Percentiles rank a stretch among this genome's conserved stretches.
phyloP scores from a whole-genome alignment of 352 stramenopile species.

The Globisporangium sylvaticum region DNA sequence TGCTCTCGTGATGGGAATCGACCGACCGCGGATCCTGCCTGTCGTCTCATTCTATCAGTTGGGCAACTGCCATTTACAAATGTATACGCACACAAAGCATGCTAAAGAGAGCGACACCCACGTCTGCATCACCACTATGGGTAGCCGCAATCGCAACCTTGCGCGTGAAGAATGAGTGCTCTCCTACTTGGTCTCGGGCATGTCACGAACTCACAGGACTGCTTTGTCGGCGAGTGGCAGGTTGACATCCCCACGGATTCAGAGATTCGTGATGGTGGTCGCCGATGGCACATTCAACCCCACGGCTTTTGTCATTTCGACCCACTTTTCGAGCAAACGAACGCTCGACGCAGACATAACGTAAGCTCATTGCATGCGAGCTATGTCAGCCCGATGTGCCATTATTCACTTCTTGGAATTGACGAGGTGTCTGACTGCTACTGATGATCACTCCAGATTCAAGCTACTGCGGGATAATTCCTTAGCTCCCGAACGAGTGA shows the following conservation, averaged over 20 bases:
- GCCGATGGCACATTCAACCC: constrained; percentile 51
- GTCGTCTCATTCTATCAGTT: background rate
- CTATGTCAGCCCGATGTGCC: too few species aligned
- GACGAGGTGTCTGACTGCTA: background rate
- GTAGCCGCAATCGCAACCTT: background rate
- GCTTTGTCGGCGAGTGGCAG: too few species aligned
- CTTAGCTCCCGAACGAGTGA: constrained; percentile 38
- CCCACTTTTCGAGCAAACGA: constrained; percentile 37
- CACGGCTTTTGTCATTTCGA: constrained; percentile 34
- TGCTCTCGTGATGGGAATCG: background rate
- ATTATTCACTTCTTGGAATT: background rate
- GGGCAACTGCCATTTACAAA: background rate
- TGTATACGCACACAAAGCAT: background rate
- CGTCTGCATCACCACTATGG: background rate
- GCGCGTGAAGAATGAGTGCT: background rate
- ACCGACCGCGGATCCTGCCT: background rate
- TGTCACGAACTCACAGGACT: background rate
- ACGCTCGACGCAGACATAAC: constrained; percentile 37
- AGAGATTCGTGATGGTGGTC: constrained; percentile 37
- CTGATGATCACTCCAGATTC: constrained; percentile 28
- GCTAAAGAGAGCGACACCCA: background rate
- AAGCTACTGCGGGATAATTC: constrained; percentile 54
- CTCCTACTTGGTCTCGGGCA: background rate
- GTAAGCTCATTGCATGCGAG: too few species aligned
- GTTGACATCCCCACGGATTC: background rate